phyloP scores from a whole-genome alignment of 1,284 basidiomycete species.

The Pyrrhoderma lamaoense region DNA sequence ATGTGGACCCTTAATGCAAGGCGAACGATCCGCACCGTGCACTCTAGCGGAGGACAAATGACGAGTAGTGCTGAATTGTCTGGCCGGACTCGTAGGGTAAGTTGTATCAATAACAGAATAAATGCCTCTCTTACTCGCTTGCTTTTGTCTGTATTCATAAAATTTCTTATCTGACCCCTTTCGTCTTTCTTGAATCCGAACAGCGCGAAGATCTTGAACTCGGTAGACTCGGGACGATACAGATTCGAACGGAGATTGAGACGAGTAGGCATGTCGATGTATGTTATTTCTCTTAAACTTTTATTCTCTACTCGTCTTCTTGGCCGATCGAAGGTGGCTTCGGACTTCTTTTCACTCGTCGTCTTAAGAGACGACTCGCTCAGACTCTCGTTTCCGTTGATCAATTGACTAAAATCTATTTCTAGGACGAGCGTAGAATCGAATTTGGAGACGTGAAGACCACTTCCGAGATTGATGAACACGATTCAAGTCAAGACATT shows the following conservation, averaged over 20 bases:
- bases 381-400: too few relatives aligned
- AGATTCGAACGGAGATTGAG: slow-evolving; percentile 14
- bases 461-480: too few relatives aligned
- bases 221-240: slow-evolving; percentile 4
- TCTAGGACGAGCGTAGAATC: too few relatives aligned
- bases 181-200: background rate
- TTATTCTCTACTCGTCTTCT: too few relatives aligned
- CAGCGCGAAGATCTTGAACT: slow-evolving; percentile 14
- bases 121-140: background rate
- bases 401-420: too few relatives aligned
- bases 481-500: too few relatives aligned
- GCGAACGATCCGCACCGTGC: slow-evolving; percentile 13
- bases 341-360: too few relatives aligned
- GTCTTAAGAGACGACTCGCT: too few relatives aligned
- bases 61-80: slow-evolving; percentile 3
- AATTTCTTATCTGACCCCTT: too few relatives aligned
- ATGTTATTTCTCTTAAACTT: background rate
- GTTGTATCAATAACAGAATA: background rate
- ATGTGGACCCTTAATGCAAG: slow-evolving; percentile 20
- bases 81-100: background rate
- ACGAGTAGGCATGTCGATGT: slow-evolving; percentile 8
- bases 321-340: too few relatives aligned
- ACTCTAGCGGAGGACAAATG: slow-evolving; percentile 3
- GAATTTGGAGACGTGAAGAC: too few relatives aligned
- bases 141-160: too few relatives aligned